These are phyloP conservation scores for Pseudonitzschia pungens DNA, from an alignment of 108 stramenopile species.

Conservation along the genomic window DNA sequence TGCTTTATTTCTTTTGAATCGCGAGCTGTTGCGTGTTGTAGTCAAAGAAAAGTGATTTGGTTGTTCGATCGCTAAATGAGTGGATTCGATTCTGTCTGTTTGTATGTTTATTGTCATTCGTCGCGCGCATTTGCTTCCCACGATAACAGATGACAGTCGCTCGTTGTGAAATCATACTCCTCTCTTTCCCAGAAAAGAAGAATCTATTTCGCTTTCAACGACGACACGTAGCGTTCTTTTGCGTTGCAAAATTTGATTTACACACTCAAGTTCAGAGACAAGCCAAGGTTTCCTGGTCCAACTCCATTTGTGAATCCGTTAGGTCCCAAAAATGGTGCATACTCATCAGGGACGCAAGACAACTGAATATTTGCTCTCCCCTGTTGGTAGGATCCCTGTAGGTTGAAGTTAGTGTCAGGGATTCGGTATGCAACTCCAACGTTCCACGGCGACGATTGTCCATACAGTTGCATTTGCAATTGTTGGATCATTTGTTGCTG, in stretches of 20 bases:
- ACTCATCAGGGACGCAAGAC: constrained; percentile 96
- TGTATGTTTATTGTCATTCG: no score
- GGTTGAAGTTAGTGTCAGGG: constrained; percentile 95
- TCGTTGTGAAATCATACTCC: no score
- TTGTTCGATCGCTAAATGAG: no score
- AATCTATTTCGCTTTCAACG: no score
- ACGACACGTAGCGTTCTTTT: no score
- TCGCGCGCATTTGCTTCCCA: no score
- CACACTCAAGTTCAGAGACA: constrained; percentile 93
- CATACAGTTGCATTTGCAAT: constrained; percentile 92
- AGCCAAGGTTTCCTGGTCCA: constrained; percentile 94
- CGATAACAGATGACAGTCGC: no score
- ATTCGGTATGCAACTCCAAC: constrained; percentile 95
- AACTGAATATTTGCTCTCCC: constrained; percentile 92
- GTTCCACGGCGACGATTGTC: constrained; percentile 91
- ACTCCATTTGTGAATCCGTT: constrained; percentile 97
- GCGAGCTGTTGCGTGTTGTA: no score
- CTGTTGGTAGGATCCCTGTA: constrained; percentile 93
- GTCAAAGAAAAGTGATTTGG: no score
- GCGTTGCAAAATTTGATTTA: constrained; percentile 27
- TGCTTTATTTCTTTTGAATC: no score
- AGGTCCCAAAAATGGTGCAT: constrained; percentile 92
- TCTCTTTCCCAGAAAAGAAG: no score
- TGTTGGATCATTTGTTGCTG: constrained; percentile 97
- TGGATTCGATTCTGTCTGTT: no score